phyloP scores from a whole-genome alignment of 75 land plant genomes.

The Larix kaempferi region DNA sequence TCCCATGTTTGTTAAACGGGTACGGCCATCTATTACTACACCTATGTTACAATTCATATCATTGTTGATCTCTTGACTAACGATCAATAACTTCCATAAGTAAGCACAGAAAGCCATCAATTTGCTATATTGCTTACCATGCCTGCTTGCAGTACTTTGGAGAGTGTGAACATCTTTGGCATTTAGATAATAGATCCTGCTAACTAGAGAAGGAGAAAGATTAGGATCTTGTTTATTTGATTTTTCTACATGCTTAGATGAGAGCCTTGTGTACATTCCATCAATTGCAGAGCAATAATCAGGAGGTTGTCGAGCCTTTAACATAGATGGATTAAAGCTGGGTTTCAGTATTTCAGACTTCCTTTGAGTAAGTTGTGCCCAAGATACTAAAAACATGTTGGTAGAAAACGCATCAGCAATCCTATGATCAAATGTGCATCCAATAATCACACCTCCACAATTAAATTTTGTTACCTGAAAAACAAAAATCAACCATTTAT shows the following conservation, averaged over 20 bases:
- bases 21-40: constrained; percentile 42
- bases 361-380: constrained; percentile 31
- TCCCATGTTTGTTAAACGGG: not conserved
- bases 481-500: not conserved
- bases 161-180: constrained; percentile 19
- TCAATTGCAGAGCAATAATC: not conserved
- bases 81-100: constrained; percentile 25
- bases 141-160: constrained; percentile 5
- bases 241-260: not conserved
- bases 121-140: constrained; percentile 20
- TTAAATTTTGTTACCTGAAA: constrained; percentile 38
- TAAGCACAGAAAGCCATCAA: constrained; percentile 37
- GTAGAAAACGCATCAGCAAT: constrained; percentile 46
- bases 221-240: constrained; percentile 1
- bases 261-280: not conserved
- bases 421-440: constrained; percentile 36
- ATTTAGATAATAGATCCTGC: constrained; percentile 32
- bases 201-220: constrained; percentile 17
- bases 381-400: constrained; percentile 48
- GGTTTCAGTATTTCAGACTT: constrained; percentile 13
- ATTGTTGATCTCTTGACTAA: not conserved
- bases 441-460: constrained; percentile 41
- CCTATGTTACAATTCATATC: constrained; percentile 23
- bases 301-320: constrained; percentile 22
- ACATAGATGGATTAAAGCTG: constrained; percentile 27